Base-by-base conservation (phyloP, 2,329 filamentous ascomycete genomes). In the Dactylonectria estremocensis region DNA sequence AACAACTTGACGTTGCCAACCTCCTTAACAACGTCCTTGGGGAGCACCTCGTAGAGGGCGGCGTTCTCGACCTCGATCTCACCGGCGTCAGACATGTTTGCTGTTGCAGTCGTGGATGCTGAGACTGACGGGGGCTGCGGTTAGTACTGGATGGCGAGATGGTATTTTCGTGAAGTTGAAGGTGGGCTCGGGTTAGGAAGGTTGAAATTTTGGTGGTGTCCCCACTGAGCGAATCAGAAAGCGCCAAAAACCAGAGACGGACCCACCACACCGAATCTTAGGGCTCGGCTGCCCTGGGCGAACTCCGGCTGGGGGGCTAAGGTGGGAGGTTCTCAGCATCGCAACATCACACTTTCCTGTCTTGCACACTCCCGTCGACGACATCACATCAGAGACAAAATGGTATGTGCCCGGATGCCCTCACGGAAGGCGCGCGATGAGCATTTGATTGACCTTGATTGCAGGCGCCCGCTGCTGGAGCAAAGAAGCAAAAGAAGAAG, bases 1-100 rank as follows among this genome's bases (percentile, higher is more conserved):
- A 97, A 97, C 80, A 97, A 91, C 92, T 97, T 97, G 85, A 96
- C 90, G 87, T 89, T 92, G 86, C 95, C 95, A 87, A 96, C 91
- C 88, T 97, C 94, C 80, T 91, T 89, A 81, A 91, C 88, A 83
- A 97, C 92, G 77, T 97, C 95, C 92, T 97, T 97, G 86, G 95
- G 95, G 78, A 98, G 93, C 84, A 95, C 90, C 82, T 90, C 87
- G 87, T 91, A 93, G 86, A 90, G 89, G 83, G 88, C 87, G 82
- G 90, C 88, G 88, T 87, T 90, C 85, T 94, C 92, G 86, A 96
- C 92, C 89, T 97, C 94, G 86, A 97, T 92, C 89, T 97, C 95
- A 89, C 92, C 94, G 87, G 86, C 88, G 88, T 97, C 95, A 92
- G 95, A 97, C 95, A 97, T 97, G 81, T 86, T 93, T 87, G 85